A percentile compares a stretch with the other conserved stretches of the same genome.
These are phyloP conservation scores for Ceratobasidium theobromae DNA, from an alignment of 1,284 basidiomycete genomes.

Conservation along the genomic window DNA sequence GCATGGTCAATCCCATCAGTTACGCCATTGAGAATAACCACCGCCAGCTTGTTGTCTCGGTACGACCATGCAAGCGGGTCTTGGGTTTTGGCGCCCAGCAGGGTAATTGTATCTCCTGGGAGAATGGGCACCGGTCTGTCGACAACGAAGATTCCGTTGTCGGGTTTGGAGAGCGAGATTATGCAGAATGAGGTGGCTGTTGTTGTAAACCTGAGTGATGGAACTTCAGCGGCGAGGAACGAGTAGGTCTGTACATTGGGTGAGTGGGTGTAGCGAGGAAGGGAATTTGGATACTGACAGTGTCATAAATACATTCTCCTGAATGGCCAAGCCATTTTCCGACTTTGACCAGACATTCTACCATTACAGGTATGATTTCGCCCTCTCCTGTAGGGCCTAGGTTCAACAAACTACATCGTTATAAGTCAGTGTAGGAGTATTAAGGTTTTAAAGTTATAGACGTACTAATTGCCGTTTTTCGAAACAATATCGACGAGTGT, in stretches of 20 bases:
- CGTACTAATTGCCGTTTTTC: conserved; percentile 57
- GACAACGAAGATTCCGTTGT: conserved; percentile 43
- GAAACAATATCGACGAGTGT: conserved; percentile 57
- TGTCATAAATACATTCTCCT: conserved; percentile 55
- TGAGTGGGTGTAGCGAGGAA: background rate
- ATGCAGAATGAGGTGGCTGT: conserved; percentile 56
- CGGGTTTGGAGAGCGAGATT: conserved; percentile 48
- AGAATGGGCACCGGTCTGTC: conserved; percentile 53
- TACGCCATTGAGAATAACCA: conserved; percentile 43
- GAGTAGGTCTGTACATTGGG: conserved; percentile 35
- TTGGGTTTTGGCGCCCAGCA: conserved; percentile 44
- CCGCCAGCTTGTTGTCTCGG: conserved; percentile 31
- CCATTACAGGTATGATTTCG: conserved; percentile 51
- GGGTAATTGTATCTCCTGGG: conserved; percentile 47
- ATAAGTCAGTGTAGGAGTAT: background rate
- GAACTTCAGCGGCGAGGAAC: conserved; percentile 43
- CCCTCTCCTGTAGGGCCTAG: conserved; percentile 57
- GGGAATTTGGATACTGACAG: conserved; percentile 42
- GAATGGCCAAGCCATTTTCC: conserved; percentile 54
- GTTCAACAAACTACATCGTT: conserved; percentile 49
- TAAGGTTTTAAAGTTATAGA: background rate
- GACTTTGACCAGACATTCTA: conserved; percentile 49
- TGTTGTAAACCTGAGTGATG: conserved; percentile 52
- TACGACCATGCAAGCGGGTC: conserved; percentile 38
- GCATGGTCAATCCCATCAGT: conserved; percentile 45